A percentile compares a stretch with the other conserved stretches of the same genome.
Conservation (phyloP, 768 basidiomycete species). For the Suillus ampliporus region DNA sequence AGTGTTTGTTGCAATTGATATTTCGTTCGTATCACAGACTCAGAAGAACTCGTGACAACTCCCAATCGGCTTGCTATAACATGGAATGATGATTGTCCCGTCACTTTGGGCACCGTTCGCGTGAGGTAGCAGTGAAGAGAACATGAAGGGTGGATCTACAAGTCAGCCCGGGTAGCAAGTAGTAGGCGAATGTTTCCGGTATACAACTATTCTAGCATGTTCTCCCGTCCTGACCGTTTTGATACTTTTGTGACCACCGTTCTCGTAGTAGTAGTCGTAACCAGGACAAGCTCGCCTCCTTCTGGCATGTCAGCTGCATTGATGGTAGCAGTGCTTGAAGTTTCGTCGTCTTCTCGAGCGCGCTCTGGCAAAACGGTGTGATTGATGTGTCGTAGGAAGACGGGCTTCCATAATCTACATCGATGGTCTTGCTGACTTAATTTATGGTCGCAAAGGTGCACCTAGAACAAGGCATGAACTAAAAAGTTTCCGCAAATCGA, state of each 20-base stretch:
- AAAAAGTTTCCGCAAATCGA: not conserved
- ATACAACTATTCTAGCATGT: not conserved
- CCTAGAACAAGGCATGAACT: not conserved
- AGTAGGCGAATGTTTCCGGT: not conserved
- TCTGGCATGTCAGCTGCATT: slow-evolving; percentile 1
- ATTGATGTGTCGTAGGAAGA: not conserved
- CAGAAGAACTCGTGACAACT: too few relatives aligned
- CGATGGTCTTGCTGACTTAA: not conserved
- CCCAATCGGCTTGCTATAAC: too few relatives aligned
- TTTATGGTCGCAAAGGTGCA: not conserved
- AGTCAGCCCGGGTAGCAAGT: too few relatives aligned
- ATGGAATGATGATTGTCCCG: too few relatives aligned
- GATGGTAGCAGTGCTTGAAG: not conserved
- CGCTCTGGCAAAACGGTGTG: not conserved
- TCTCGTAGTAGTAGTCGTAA: not conserved
- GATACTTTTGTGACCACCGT: not conserved
- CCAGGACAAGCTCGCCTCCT: not conserved
- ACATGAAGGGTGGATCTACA: too few relatives aligned
- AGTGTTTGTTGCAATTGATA: too few relatives aligned
- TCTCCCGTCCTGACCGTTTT: not conserved
- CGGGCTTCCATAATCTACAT: not conserved
- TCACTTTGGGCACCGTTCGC: too few relatives aligned
- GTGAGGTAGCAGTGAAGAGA: too few relatives aligned
- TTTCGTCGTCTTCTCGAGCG: not conserved
- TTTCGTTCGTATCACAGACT: too few relatives aligned